Percentiles rank a stretch among this genome's conserved stretches.
These are phyloP conservation scores for Rubroshorea leprosula DNA, from an alignment of 345 rosid species.

Conservation along the genomic window DNA sequence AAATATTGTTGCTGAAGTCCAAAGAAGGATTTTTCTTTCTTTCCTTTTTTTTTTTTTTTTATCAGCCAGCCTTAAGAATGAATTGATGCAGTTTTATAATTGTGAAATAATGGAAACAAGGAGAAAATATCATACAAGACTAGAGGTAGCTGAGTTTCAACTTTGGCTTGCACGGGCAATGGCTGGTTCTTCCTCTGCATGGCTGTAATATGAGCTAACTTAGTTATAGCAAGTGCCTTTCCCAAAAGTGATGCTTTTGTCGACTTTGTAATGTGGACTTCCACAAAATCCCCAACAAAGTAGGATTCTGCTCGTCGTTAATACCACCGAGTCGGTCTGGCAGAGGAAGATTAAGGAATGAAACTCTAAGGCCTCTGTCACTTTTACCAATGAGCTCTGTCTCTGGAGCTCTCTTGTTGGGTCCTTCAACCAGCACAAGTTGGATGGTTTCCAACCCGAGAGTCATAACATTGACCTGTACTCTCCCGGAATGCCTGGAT, in stretches of 20 bases:
- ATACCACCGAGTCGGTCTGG: constrained; percentile 24
- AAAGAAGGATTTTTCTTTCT: too few relatives aligned
- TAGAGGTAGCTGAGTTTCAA: constrained; percentile 10
- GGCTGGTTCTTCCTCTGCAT: constrained; percentile 33
- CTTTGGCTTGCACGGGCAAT: constrained; percentile 45
- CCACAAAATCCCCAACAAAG: constrained; percentile 65
- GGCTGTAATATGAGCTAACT: constrained; percentile 49
- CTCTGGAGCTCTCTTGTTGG: constrained; percentile 83
- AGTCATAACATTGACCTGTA: constrained; percentile 66
- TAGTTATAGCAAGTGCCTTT: constrained; percentile 70
- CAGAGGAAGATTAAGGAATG: constrained; percentile 46
- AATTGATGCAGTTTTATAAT: background rate
- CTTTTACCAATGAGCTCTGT: constrained; percentile 84
- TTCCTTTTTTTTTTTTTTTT: too few relatives aligned
- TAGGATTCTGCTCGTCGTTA: constrained; percentile 44
- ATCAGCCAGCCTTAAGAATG: background rate
- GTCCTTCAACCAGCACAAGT: constrained; percentile 83
- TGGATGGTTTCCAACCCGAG: constrained; percentile 67
- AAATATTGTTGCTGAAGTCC: too few relatives aligned
- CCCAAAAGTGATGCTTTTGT: constrained; percentile 71
- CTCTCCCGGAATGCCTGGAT: constrained; percentile 73
- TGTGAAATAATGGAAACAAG: background rate
- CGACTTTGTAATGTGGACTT: constrained; percentile 60
- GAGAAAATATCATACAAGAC: background rate
- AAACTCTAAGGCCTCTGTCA: constrained; percentile 76